Base-by-base conservation (phyloP, 495 filamentous ascomycete genomes). In the Aspergillus incahuasiensis region DNA sequence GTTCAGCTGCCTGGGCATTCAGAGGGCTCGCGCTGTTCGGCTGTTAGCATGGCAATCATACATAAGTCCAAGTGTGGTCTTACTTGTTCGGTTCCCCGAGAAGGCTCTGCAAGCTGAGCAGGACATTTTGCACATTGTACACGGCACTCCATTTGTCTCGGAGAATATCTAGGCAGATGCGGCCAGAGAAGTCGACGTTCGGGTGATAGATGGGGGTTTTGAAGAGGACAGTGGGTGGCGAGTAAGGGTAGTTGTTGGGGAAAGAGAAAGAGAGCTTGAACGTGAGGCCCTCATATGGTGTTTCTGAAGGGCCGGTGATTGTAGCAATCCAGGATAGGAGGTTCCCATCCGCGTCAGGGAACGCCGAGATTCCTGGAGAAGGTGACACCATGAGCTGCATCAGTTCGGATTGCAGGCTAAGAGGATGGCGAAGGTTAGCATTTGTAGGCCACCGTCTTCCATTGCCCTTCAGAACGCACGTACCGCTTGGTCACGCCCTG, bases 21-120 rank as follows among this genome's bases (percentile, higher is more conserved):
- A 99, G 76, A 0, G 94, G 94, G 60, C 89, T 95, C 56, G 94
- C 84, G 68, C 94, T 98, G 60, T 54, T 32, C 5, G 24, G 6
- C 30, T 2, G 44, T 54, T 40, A 46, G 48, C 18, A 56, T 66
- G 52, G 71, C 9, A 58, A 15, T 49, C 6, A n/a, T 25, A 15
- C 30, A 41, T 51, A 20, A 28, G 0, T 4, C n/a, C 32, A 28
- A 6, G 25, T 16, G 6, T 20, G 22, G 19, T 60, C 85, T 65
- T 79, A 98, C 95, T 97, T 97, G 74, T 99, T 99, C 5, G 94
- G 94, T 69, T 97, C 94, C 18, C 92, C 94, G 2, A 99, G 82
- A 61, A 99, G 75, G 72, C 91, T 96, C 74, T 99, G 94, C 72
- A 99, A 69, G 58, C 91, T 96, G 61, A 99, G 73, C 44, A 99